Evolutionary conservation across 305 asterid genomes (phyloP), one percentile per base, ranked within the genome.

Genomic region (Fraxinus paxiana): DNA sequence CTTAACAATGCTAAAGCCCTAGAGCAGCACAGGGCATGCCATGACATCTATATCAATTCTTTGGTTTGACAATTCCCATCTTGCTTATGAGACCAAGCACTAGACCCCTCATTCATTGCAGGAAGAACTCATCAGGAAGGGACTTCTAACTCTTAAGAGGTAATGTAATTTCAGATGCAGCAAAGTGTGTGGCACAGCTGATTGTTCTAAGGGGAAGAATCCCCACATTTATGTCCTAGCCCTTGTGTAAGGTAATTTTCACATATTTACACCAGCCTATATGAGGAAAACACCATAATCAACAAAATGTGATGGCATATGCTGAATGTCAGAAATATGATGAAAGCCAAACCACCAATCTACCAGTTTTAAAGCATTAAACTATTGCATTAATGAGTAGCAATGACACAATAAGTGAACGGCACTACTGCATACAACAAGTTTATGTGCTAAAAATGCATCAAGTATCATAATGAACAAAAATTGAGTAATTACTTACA

Each of bases 401-500:
- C 26, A 59, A 59, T 59, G 12, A 20, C 31, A 61, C 71, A 17
- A 17, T 9, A 77, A 31, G 37, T 5, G 10, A n/a, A 51, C 12
- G 34, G 28, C 9, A 33, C 35, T 46, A 10, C 17, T 24, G 48
- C 48, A 74, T 34, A 35, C 8, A 59, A 54, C 4, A 41, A 75
- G 54, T 51, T 20, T 26, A 65, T 74, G 34, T 3, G 71, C 77
- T 48, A 41, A 22, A 76, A 79, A 46, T 34, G 51, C 20, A 73
- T 73, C 1, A 54, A 51, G 34, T 5, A 38, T 28, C 22, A 6
- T 30, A 46, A 10, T 17, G 41, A 63, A 13, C 2, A 9, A 7
- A 69, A 43, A 13, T 83, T 70, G 77, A 84, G 31, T 15, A 82
- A 84, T 31, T 78, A 87, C 98, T 90, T 82, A 95, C 98, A 76